Evolutionary conservation across 2,329 filamentous ascomycete genomes (phyloP), one percentile per base, ranked within the genome.

Genomic region (Coniella vitis): DNA sequence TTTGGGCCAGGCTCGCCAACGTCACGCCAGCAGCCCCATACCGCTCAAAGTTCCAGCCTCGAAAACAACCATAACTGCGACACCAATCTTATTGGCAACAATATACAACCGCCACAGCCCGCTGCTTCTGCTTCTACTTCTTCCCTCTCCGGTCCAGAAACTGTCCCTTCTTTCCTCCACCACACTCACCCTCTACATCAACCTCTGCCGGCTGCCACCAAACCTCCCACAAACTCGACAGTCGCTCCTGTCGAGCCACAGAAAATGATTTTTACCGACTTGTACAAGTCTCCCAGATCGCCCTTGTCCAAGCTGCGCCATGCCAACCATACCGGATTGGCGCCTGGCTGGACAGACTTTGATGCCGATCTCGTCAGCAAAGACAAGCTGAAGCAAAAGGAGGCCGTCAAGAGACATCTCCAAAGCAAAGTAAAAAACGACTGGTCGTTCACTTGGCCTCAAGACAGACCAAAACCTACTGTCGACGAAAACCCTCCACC

Each of bases 321-420:
- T 47, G 58, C 63, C 14, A 62, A 58, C 12, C 69, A 67, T 36
- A 54, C 59, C 10, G 61, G 60, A 39, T 52, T 64, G n/a, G 58
- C 61, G 19, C 54, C 53, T 38, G 54, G 61, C 58, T 56, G 62
- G 57, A 54, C 62, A 53, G 69, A 81, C 57, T 76, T 80, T 57
- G 76, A 83, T 53, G 71, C 76, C 17, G 81, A 84, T 58, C 69
- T 84, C 5, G 63, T 81, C 43, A 82, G 76, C 61, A 75, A 71
- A 58, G 81, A 84, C 60, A 83, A 83, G 61, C 54, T 63, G 21
- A 81, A 75, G 65, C 78, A 82, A 56, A 84, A 83, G 59, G 77
- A 81, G 36, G 81, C 81, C 12, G 74, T 84, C 32, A 77, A 70
- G 58, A 73, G 69, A 44, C 77, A 75, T 55, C 65, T 85, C 1